These are phyloP conservation scores for Picochlorum sp. DNA, from an alignment of 139 green algal species.

Conservation along the genomic window DNA sequence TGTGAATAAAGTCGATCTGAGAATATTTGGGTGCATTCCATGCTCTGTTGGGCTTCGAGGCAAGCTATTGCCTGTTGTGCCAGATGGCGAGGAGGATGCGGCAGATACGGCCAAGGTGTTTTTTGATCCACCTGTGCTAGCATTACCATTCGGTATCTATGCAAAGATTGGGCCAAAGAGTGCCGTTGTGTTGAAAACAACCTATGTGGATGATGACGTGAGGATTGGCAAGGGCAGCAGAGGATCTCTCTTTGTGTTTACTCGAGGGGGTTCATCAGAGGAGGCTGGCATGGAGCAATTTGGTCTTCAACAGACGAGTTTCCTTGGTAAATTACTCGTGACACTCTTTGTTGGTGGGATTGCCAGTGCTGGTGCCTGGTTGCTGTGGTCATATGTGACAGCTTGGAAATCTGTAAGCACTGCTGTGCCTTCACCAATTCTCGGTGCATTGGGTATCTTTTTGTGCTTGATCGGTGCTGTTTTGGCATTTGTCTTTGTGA, in stretches of 20 bases:
- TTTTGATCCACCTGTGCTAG: constrained; percentile 61
- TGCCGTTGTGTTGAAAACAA: constrained; percentile 61
- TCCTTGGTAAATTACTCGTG: constrained; percentile 6
- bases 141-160: constrained; percentile 30
- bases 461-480: background rate
- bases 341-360: background rate
- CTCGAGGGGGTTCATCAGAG: constrained; percentile 46
- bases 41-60: constrained; percentile 56
- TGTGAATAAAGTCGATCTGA: constrained; percentile 51
- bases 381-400: constrained; percentile 26
- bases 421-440: background rate
- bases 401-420: constrained; percentile 3
- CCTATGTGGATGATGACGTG: constrained; percentile 69
- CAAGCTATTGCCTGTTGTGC: constrained; percentile 32
- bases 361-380: background rate
- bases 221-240: constrained; percentile 60
- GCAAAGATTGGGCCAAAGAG: constrained; percentile 46
- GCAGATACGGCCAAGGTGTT: constrained; percentile 58
- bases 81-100: constrained; percentile 19
- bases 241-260: constrained; percentile 71
- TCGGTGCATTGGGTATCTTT: constrained; percentile 2
- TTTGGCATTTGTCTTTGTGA: constrained; percentile 4
- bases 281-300: constrained; percentile 42
- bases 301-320: constrained; percentile 31
- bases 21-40: constrained; percentile 51